Percentiles rank a stretch among this genome's conserved stretches.
Conservation (phyloP, 2,329 filamentous ascomycete genomes). For the Elsinoe australis region DNA sequence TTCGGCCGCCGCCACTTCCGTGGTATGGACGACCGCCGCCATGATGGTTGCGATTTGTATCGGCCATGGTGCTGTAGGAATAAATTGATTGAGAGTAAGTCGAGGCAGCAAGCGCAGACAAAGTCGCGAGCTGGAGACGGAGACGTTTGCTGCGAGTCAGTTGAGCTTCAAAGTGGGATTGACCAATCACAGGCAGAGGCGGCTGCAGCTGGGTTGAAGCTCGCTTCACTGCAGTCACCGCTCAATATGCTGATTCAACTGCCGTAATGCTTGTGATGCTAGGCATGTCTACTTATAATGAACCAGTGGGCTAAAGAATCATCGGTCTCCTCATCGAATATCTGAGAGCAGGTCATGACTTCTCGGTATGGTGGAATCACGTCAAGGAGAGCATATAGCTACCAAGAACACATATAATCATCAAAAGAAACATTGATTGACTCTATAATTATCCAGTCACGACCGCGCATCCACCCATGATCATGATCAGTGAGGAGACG, state of each 20-base stretch:
- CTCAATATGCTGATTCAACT: too few species aligned
- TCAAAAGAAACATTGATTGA: conserved; percentile 15
- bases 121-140: neutral
- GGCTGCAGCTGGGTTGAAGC: too few species aligned
- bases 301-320: too few species aligned
- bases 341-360: too few species aligned
- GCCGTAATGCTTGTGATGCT: too few species aligned
- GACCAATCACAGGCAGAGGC: neutral
- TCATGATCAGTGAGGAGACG: conserved; percentile 2
- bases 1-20: conserved; percentile 53
- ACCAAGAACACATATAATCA: neutral
- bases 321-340: too few species aligned
- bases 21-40: conserved; percentile 17
- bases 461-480: conserved; percentile 12
- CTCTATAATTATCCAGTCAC: conserved; percentile 16
- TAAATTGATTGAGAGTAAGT: conserved; percentile 10
- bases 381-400: too few species aligned
- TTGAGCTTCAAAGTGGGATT: neutral
- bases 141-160: conserved; percentile 4
- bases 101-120: neutral
- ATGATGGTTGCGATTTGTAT: conserved; percentile 25
- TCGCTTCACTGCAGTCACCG: too few species aligned
- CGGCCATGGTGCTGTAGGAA: conserved; percentile 25
- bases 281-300: too few species aligned
- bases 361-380: too few species aligned